Evolutionary conservation across 192 early-diverging fungal genomes (phyloP).

Genomic region (Coemansia guatemalensis): DNA sequence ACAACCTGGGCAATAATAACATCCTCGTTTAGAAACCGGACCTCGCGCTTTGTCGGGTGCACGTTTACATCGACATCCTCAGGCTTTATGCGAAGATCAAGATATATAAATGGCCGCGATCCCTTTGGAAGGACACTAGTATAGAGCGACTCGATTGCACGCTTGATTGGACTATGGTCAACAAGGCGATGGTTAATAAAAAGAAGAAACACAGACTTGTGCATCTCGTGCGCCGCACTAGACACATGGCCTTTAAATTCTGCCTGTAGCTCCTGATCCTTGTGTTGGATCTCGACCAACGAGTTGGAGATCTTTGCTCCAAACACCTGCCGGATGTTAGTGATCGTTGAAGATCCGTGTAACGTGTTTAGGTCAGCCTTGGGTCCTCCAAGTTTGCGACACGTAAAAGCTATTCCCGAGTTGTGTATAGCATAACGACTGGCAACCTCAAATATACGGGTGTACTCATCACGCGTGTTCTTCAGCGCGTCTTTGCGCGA

Average conservation of each 20-base stretch:
- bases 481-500: slow-evolving; percentile 84
- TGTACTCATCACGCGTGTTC: slow-evolving; percentile 86
- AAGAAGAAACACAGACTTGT: slow-evolving; percentile 81
- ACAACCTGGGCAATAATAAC: slow-evolving; percentile 68
- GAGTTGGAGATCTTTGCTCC: slow-evolving; percentile 79
- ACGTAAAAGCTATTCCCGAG: slow-evolving; percentile 76
- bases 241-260: slow-evolving; percentile 78
- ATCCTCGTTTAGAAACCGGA: slow-evolving; percentile 93
- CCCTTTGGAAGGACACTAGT: slow-evolving; percentile 78
- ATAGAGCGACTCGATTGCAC: slow-evolving; percentile 82
- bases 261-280: slow-evolving; percentile 56
- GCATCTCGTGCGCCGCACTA: slow-evolving; percentile 85
- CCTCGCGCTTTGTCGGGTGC: slow-evolving; percentile 95
- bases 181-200: slow-evolving; percentile 91
- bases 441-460: slow-evolving; percentile 85
- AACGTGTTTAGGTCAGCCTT: slow-evolving; percentile 80
- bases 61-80: slow-evolving; percentile 96
- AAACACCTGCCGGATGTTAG: slow-evolving; percentile 84
- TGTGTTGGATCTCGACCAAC: slow-evolving; percentile 64
- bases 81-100: slow-evolving; percentile 84
- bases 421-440: slow-evolving; percentile 95
- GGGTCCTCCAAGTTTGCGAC: slow-evolving; percentile 80
- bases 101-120: slow-evolving; percentile 85
- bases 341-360: slow-evolving; percentile 58
- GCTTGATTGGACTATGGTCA: slow-evolving; percentile 77